Conservation (phyloP, 768 basidiomycete genomes). For the Cystofilobasidium macerans region DNA sequence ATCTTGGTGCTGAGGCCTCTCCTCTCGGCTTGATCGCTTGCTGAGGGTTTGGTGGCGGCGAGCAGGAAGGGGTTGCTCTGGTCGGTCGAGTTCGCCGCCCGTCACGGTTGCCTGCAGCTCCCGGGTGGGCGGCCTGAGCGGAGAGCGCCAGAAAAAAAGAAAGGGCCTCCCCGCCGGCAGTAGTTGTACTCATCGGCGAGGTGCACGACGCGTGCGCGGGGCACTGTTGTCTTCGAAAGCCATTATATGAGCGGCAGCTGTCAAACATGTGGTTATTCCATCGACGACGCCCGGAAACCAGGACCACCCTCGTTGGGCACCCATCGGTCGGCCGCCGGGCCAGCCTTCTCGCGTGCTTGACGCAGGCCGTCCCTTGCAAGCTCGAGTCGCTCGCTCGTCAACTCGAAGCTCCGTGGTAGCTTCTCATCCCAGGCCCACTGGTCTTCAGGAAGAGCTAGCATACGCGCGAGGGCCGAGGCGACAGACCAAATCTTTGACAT, state of each 20-base stretch:
- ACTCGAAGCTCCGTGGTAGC: slow-evolving; percentile 27
- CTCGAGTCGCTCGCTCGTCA: slow-evolving; percentile 14
- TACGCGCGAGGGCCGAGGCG: slow-evolving; percentile 27
- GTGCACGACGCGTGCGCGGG: too few species aligned
- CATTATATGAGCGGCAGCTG: too few species aligned
- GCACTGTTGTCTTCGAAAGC: too few species aligned
- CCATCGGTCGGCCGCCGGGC: not conserved
- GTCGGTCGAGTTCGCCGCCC: not conserved
- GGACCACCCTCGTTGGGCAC: not conserved
- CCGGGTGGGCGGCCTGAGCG: not conserved
- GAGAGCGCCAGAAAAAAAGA: not conserved
- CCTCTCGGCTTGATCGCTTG: too few species aligned
- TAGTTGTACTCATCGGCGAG: too few species aligned
- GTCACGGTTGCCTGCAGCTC: not conserved
- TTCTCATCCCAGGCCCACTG: slow-evolving; percentile 1
- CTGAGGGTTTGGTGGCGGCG: too few species aligned
- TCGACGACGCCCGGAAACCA: not conserved
- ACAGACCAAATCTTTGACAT: slow-evolving; percentile 30
- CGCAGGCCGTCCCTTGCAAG: not conserved
- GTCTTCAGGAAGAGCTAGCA: slow-evolving; percentile 10
- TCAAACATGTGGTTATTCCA: too few species aligned
- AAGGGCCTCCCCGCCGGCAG: too few species aligned
- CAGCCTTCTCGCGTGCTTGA: not conserved
- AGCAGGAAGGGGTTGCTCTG: too few species aligned
- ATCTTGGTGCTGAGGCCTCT: too few species aligned